Evolutionary conservation across 345 rosid genomes (phyloP).

Genomic region (Rhodomyrtus tomentosa): DNA sequence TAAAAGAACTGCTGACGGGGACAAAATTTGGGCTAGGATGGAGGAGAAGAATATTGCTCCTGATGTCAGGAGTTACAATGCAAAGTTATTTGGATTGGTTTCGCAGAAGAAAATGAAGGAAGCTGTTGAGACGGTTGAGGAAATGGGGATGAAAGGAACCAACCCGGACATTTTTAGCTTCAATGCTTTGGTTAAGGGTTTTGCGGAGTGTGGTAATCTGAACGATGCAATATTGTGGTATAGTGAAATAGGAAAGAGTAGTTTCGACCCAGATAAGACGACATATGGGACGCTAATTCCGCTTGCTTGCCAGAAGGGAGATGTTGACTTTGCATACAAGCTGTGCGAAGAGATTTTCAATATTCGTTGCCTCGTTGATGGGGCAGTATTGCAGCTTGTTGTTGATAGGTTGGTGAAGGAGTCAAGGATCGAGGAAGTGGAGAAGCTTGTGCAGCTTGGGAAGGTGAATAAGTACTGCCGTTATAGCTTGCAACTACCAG

Average conservation of each 20-base stretch:
- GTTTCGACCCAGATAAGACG: conserved; percentile 13
- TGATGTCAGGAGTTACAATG: conserved; percentile 45
- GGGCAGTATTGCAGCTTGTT: conserved; percentile 32
- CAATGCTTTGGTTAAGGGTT: conserved; percentile 49
- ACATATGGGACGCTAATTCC: conserved; percentile 33
- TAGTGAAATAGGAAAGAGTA: conserved; percentile 22
- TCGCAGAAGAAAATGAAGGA: conserved; percentile 22
- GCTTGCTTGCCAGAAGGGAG: conserved; percentile 39
- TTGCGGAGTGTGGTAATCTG: conserved; percentile 23
- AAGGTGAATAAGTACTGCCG: conserved; percentile 23
- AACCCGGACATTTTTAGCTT: conserved; percentile 37
- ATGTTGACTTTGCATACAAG: conserved; percentile 35
- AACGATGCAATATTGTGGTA: conserved; percentile 47
- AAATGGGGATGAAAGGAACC: conserved; percentile 33
- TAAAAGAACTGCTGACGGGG: conserved; percentile 40
- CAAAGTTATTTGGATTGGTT: conserved; percentile 41
- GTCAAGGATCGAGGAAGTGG: conserved; percentile 43
- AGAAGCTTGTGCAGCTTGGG: conserved; percentile 40
- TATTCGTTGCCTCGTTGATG: conserved; percentile 14
- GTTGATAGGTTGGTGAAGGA: conserved; percentile 35
- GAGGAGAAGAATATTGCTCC: conserved; percentile 25
- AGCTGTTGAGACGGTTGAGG: conserved; percentile 27
- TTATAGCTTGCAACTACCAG: conserved; percentile 25
- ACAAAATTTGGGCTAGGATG: conserved; percentile 48
- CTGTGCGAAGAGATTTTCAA: conserved; percentile 27